Evolutionary conservation across 2,329 filamentous ascomycete genomes (phyloP), one percentile per base, ranked within the genome.

Genomic region (Neonectria magnoliae): DNA sequence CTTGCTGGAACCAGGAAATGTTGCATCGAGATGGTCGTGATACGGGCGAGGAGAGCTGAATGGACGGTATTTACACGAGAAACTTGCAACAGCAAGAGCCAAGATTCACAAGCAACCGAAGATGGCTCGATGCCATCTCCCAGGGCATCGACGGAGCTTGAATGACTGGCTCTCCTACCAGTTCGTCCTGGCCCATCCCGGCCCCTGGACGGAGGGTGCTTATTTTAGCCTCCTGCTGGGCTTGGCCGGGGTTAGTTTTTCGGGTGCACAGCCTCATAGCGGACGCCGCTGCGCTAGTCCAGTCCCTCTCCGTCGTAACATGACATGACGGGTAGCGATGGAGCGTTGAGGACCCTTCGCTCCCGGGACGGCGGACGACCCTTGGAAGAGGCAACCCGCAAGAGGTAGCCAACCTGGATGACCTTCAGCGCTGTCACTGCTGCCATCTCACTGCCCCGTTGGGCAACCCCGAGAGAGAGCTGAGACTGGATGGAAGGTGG

Each of bases 221-320:
- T 62, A 63, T 66, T 62, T 66, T 63, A 59, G 58, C 36, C 31
- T 61, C 33, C 50, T 48, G 48, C 44, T 60, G 27, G 27, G 27
- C 45, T 56, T 53, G 48, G 44, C 44, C 44, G 52, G 29, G 18
- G 52, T 53, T 27, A 29, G 33, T 54, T 64, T 64, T 64, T 64
- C 57, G 62, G 61, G 48, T 57, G 62, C 57, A 64, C 62, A 64
- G 62, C 62, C 62, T 64, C 62, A 61, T 57, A 62, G 56, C 47
- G 60, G 60, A 54, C 47, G 42, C 55, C 41, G 36, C 50, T 61
- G 57, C 62, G 33, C 57, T 64, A 61, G 38, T 20, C n/a, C 8
- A 11, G 10, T 18, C 16, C 38, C 4, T 20, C 38, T 20, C 38
- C 41, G 16, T 36, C 56, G 44, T 57, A 52, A 60, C 33, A 57